A percentile compares a stretch with the other conserved stretches of the same genome.
These are phyloP conservation scores for Mycena rosella DNA, from an alignment of 768 basidiomycete species.

Conservation along the genomic window DNA sequence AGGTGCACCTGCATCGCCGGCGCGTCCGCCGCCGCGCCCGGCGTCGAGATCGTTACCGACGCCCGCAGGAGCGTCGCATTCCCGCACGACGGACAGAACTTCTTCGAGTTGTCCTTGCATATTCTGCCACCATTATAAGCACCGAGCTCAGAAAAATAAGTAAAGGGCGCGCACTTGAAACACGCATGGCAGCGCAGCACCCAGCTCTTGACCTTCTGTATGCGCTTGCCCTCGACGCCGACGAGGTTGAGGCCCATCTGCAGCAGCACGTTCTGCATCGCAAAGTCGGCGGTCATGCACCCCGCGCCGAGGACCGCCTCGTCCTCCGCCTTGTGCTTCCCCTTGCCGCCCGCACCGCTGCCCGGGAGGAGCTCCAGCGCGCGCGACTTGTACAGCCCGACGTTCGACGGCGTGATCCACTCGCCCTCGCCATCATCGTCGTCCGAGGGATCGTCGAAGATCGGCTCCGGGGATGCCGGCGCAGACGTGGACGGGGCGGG, in stretches of 20 bases:
- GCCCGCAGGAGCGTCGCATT: conserved; percentile 91
- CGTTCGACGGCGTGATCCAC: conserved; percentile 96
- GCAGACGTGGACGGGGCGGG: conserved; percentile 35
- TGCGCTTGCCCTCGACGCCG: conserved; percentile 90
- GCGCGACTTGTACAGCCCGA: conserved; percentile 86
- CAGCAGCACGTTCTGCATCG: conserved; percentile 97
- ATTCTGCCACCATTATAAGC: conserved; percentile 68
- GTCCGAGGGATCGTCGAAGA: conserved; percentile 84
- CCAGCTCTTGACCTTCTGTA: conserved; percentile 94
- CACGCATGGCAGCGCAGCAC: conserved; percentile 97
- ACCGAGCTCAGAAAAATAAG: conserved; percentile 6
- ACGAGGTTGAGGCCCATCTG: conserved; percentile 95
- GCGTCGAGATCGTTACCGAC: conserved; percentile 86
- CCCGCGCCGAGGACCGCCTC: conserved; percentile 71
- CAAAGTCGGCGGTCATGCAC: conserved; percentile 99
- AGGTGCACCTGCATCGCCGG: conserved; percentile 90
- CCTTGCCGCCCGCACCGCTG: conserved; percentile 48
- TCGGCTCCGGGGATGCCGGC: conserved; percentile 46
- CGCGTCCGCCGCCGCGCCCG: conserved; percentile 68
- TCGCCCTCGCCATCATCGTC: conserved; percentile 90
- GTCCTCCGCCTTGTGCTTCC: conserved; percentile 53
- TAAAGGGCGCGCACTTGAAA: conserved; percentile 86
- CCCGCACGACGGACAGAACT: conserved; percentile 98
- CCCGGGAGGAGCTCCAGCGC: conserved; percentile 86
- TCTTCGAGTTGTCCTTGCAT: conserved; percentile 94